Conservation (phyloP, 306 rosid species). For the Cicer yamashitae region DNA sequence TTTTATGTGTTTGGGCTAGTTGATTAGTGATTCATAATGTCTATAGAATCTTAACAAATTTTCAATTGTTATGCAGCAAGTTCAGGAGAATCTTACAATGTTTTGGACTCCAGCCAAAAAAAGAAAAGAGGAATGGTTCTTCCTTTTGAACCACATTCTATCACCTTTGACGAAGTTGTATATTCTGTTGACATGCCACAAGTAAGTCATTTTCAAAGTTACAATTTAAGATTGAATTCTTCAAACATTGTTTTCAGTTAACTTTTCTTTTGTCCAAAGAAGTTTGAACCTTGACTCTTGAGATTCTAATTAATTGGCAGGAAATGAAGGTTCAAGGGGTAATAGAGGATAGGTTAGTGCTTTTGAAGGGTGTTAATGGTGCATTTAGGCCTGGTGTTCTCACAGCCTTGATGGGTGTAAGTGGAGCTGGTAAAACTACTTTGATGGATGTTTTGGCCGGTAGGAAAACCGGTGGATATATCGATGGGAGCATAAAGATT, state of each 20-base stretch:
- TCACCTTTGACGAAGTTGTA: conserved; percentile 56
- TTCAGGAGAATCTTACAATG: conserved; percentile 27
- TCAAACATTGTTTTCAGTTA: background rate
- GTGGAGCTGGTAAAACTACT: conserved; percentile 83
- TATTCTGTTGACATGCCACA: conserved; percentile 74
- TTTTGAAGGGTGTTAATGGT: conserved; percentile 65
- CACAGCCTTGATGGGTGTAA: conserved; percentile 80
- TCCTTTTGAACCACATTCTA: conserved; percentile 62
- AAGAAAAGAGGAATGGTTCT: conserved; percentile 65
- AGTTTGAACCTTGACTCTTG: background rate
- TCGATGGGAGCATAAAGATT: conserved; percentile 61
- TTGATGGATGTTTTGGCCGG: conserved; percentile 78
- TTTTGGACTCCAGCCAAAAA: conserved; percentile 40
- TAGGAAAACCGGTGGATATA: conserved; percentile 75
- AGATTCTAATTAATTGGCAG: conserved; percentile 42
- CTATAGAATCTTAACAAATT: conserved; percentile 5
- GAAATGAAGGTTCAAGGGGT: conserved; percentile 70
- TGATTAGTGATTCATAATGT: background rate
- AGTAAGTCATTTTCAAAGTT: conserved; percentile 41
- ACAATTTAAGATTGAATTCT: background rate
- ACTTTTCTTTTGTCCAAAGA: background rate
- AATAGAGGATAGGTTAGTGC: conserved; percentile 55
- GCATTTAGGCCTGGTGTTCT: conserved; percentile 78
- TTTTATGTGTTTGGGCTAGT: background rate
- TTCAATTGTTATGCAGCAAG: conserved; percentile 47